A percentile compares a stretch with the other conserved stretches of the same genome.
Evolutionary conservation across 2,329 filamentous ascomycete genomes (phyloP).

Genomic region (Fusarium decemcellulare): DNA sequence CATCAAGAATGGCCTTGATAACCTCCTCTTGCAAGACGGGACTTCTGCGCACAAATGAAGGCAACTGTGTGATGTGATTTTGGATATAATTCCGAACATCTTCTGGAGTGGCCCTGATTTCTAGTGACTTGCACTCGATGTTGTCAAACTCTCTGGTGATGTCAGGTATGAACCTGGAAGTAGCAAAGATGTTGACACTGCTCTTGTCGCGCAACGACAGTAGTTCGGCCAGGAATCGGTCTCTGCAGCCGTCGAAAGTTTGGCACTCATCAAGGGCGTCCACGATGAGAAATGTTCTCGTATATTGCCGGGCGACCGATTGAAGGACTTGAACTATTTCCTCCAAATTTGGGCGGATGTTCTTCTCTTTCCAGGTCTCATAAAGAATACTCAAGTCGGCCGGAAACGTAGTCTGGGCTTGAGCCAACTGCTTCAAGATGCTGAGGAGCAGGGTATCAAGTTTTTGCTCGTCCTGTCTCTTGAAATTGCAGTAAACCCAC

Average conservation of each 20-base stretch:
- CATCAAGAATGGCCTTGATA: conserved; percentile 7
- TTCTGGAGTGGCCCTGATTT: conserved; percentile 33
- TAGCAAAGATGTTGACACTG: too few relatives aligned
- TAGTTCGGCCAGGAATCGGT: too few relatives aligned
- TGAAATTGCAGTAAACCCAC: not conserved
- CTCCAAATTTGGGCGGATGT: not conserved
- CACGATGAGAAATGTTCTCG: not conserved
- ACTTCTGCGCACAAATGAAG: not conserved
- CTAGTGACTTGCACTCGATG: not conserved
- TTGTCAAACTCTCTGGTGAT: too few relatives aligned
- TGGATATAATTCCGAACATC: conserved; percentile 36
- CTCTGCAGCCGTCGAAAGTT: too few relatives aligned
- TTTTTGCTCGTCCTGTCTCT: not conserved
- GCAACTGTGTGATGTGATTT: not conserved
- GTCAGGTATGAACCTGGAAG: too few relatives aligned
- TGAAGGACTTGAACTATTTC: not conserved
- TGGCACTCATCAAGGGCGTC: conserved; percentile 4
- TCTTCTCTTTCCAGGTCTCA: not conserved
- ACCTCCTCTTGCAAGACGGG: conserved; percentile 25
- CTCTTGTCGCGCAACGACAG: too few relatives aligned
- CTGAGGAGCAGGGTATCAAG: not conserved
- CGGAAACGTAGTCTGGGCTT: not conserved
- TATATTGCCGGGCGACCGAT: too few relatives aligned
- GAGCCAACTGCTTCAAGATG: not conserved
- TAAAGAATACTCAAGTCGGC: not conserved